Conservation (phyloP, 441 rosid genomes). For the Euphorbia celastroides region DNA sequence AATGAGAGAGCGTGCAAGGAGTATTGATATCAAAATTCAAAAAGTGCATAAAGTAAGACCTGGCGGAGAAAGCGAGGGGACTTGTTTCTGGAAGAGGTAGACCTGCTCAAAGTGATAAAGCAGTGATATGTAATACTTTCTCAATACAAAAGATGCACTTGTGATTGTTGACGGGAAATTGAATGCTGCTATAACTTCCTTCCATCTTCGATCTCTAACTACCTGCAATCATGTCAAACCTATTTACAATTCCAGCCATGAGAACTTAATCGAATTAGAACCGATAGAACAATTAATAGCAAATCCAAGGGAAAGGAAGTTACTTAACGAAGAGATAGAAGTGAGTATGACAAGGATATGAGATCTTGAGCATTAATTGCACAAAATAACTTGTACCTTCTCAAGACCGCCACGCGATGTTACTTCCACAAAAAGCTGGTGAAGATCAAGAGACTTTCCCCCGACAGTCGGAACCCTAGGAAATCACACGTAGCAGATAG, state of each 20-base stretch:
- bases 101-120: conserved; percentile 71
- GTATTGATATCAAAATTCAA: not conserved
- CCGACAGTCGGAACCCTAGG: conserved; percentile 81
- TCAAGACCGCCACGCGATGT: conserved; percentile 89
- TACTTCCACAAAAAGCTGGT: conserved; percentile 80
- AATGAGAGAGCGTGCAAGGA: not conserved
- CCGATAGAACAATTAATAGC: not conserved
- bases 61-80: conserved; percentile 32
- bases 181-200: conserved; percentile 70
- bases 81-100: conserved; percentile 49
- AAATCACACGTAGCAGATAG: conserved; percentile 9
- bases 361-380: not conserved
- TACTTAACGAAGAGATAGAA: not conserved
- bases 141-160: conserved; percentile 77
- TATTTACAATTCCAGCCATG: not conserved
- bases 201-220: conserved; percentile 72
- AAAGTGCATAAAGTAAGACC: conserved; percentile 34
- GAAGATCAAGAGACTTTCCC: conserved; percentile 68
- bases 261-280: not conserved
- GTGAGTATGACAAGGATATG: not conserved
- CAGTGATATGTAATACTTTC: conserved; percentile 66
- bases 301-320: not conserved
- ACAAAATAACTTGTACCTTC: conserved; percentile 37
- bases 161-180: conserved; percentile 80
- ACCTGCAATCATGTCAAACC: conserved; percentile 41